A percentile compares a stretch with the other conserved stretches of the same genome.
Conservation (phyloP, 805 yeast species). For the Metschnikowia orientalis region DNA sequence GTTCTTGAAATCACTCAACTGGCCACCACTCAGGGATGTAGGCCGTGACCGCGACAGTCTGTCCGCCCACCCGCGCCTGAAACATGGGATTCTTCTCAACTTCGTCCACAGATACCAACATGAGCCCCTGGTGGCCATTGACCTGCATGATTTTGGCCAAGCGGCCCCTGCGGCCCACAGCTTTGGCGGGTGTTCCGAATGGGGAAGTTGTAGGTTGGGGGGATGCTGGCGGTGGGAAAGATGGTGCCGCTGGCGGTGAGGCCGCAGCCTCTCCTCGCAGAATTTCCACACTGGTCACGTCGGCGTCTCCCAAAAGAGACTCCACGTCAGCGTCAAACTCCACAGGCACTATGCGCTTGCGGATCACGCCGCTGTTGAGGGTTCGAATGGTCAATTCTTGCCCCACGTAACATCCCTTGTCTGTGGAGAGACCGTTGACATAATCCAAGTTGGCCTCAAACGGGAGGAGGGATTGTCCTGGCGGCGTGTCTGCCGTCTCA, state of each 20-base stretch:
- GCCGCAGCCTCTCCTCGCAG: conserved; percentile 12
- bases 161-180: conserved; percentile 29
- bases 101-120: conserved; percentile 47
- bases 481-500: conserved; percentile 33
- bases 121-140: conserved; percentile 61
- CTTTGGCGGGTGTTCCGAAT: conserved; percentile 15
- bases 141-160: conserved; percentile 49
- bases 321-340: conserved; percentile 25
- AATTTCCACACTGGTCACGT: conserved; percentile 14
- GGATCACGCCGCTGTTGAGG: conserved; percentile 72
- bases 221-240: neutral
- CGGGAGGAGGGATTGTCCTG: conserved; percentile 49
- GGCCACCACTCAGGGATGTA: conserved; percentile 79
- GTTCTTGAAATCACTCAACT: conserved; percentile 8
- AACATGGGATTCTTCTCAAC: conserved; percentile 39
- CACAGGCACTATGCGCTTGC: conserved; percentile 76
- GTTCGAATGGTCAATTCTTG: conserved; percentile 93
- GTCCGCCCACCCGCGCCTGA: conserved; percentile 25
- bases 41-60: conserved; percentile 45
- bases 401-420: conserved; percentile 95
- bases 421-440: conserved; percentile 73
- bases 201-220: conserved; percentile 14
- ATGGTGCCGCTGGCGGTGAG: conserved; percentile 7
- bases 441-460: conserved; percentile 80
- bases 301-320: conserved; percentile 4